phyloP scores from a whole-genome alignment of 139 green algal species.

The Astrephomene gubernaculifera region DNA sequence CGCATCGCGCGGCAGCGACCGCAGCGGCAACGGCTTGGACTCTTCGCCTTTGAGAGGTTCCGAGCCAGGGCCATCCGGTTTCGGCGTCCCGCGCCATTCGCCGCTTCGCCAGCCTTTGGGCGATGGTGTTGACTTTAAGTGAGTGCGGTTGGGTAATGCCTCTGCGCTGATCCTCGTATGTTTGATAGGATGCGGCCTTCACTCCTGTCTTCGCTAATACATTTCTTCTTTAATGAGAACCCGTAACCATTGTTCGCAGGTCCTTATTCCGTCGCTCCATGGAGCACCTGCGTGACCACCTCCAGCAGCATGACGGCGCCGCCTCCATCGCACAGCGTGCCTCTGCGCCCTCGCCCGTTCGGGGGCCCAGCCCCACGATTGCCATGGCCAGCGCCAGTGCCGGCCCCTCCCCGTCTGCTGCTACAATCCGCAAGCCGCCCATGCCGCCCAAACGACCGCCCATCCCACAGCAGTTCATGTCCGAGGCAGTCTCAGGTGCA shows the following conservation, averaged over 20 bases:
- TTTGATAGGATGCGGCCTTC: no score
- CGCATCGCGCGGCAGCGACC: no score
- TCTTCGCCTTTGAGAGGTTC: no score
- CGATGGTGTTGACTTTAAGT: conserved; percentile 15
- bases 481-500: neutral
- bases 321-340: neutral
- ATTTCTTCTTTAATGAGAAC: no score
- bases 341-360: neutral
- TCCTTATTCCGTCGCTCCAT: conserved; percentile 42
- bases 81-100: conserved; percentile 5
- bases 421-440: neutral
- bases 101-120: conserved; percentile 9
- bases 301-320: neutral
- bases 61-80: no score
- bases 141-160: neutral
- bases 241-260: conserved; percentile 9
- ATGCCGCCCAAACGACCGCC: neutral
- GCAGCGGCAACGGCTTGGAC: no score
- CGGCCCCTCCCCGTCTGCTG: neutral
- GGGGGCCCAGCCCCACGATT: neutral
- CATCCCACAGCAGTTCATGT: neutral
- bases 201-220: no score
- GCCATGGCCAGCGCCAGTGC: neutral
- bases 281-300: conserved; percentile 28
- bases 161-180: no score